Evolutionary conservation across 495 filamentous ascomycete species (phyloP).

Genomic region (Podospora sp.): DNA sequence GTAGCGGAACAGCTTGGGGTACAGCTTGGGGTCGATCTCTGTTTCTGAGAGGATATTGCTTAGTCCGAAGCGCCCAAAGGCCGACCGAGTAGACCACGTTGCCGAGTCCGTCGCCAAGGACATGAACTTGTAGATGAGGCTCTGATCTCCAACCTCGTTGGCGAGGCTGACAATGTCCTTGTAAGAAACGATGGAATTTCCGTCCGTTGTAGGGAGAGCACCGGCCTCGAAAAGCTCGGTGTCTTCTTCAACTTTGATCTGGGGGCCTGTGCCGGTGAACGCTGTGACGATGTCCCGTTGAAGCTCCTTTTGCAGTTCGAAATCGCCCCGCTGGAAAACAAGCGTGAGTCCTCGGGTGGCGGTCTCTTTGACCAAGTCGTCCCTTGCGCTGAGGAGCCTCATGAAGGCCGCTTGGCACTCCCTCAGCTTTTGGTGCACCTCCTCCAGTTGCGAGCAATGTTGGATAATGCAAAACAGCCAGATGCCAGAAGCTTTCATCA

Average conservation of each 20-base stretch:
- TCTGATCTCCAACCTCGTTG: conserved; percentile 90
- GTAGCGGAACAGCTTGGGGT: conserved; percentile 92
- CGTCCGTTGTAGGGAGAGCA: conserved; percentile 85
- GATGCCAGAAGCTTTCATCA: conserved; percentile 86
- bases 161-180: conserved; percentile 93
- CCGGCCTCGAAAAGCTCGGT: conserved; percentile 96
- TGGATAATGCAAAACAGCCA: conserved; percentile 94
- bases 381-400: conserved; percentile 80
- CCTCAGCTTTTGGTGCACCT: conserved; percentile 71
- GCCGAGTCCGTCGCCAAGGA: conserved; percentile 90
- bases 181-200: conserved; percentile 87
- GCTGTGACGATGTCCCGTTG: conserved; percentile 83
- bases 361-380: conserved; percentile 93
- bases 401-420: conserved; percentile 87
- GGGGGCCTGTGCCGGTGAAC: conserved; percentile 75
- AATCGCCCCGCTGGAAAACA: conserved; percentile 89
- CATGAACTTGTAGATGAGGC: conserved; percentile 96
- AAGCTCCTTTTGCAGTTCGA: conserved; percentile 74
- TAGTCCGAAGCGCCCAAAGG: conserved; percentile 91
- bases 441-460: conserved; percentile 74
- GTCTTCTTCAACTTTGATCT: conserved; percentile 79
- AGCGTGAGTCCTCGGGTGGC: conserved; percentile 86
- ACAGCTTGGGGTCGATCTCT: conserved; percentile 87
- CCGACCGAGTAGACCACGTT: conserved; percentile 91
- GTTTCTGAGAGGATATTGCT: conserved; percentile 89